Evolutionary conservation across 2,329 filamentous ascomycete genomes (phyloP), one percentile per base, ranked within the genome.

Genomic region (Bipolaris bicolor): DNA sequence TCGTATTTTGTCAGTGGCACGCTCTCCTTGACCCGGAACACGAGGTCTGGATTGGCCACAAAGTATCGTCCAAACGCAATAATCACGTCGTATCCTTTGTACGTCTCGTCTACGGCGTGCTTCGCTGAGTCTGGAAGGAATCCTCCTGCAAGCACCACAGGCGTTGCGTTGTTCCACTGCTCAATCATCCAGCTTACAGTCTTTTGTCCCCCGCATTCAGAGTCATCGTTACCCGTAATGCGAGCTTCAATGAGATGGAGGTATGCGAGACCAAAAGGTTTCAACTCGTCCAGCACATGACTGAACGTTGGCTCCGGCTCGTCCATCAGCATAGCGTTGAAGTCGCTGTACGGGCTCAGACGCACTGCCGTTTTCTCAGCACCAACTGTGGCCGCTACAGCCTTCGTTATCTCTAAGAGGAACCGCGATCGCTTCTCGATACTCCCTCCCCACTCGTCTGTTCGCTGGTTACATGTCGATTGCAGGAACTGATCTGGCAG

Each of bases 401-500:
- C 82, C 34, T 81, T 76, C 1, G 82, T 75, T 10, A 85, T 79
- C 60, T 86, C 84, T 7, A 86, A 49, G 0, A 74, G 77, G 58
- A 87, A 82, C 16, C 83, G 71, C 48, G 79, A 64, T 57, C 85
- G 77, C 61, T 83, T 82, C 75, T 80, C 79, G 7, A 82, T 68
- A 47, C 72, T 78, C 1, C 81, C 81, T 5, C 82, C 81, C 68
- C 79, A 83, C 1, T 57, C 60, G 58, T 83, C 81, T 0, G 68
- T 82, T 2, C 85, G 78, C 39, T 77, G 75, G 72, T 88, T 88
- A 61, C 77, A 76, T 6, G 75, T 79, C 56, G 83, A 81, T 61
- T 85, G 88, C 13, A 89, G 77, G 72, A 91, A 92, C 63, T 88
- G 82, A 55, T 83, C 82, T 7, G 89, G 72, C 1, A 92, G 79